Percentiles rank a stretch among this genome's conserved stretches.
phyloP scores from a whole-genome alignment of 75 land plant genomes.

The Adiantum capillusveneris region DNA sequence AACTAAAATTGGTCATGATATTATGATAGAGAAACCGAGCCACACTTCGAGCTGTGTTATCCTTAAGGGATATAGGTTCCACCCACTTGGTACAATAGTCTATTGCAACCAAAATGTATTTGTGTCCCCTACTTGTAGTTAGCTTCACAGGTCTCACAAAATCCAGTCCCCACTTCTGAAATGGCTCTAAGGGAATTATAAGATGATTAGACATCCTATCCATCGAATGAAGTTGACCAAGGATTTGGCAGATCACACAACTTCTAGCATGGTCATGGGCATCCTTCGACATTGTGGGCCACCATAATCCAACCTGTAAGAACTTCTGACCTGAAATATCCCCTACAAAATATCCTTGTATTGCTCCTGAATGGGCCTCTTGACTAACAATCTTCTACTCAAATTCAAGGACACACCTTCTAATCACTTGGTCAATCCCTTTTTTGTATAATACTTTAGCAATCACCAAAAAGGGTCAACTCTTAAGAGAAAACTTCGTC shows the following conservation, averaged over 20 bases:
- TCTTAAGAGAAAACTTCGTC: no score
- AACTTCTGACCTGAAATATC: neutral
- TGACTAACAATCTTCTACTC: neutral
- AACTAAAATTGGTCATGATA: neutral
- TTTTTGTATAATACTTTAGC: neutral
- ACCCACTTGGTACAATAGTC: conserved; percentile 10
- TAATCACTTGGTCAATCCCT: neutral
- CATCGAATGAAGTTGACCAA: no score
- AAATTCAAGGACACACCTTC: neutral
- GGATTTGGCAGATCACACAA: neutral
- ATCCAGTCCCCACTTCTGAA: conserved; percentile 12
- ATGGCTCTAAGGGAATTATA: neutral
- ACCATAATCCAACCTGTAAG: conserved; percentile 3
- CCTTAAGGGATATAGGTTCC: neutral
- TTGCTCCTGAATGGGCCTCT: conserved; percentile 1
- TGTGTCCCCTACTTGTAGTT: neutral
- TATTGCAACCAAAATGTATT: neutral
- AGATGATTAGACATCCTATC: neutral
- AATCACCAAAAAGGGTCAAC: neutral
- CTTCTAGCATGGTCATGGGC: neutral
- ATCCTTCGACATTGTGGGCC: conserved; percentile 14
- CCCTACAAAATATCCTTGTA: conserved; percentile 7
- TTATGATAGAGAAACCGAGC: conserved; percentile 1
- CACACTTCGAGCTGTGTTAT: neutral
- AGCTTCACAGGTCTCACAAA: conserved; percentile 2